Conservation (phyloP, 1,284 basidiomycete species). For the Neonothopanus nambi region DNA sequence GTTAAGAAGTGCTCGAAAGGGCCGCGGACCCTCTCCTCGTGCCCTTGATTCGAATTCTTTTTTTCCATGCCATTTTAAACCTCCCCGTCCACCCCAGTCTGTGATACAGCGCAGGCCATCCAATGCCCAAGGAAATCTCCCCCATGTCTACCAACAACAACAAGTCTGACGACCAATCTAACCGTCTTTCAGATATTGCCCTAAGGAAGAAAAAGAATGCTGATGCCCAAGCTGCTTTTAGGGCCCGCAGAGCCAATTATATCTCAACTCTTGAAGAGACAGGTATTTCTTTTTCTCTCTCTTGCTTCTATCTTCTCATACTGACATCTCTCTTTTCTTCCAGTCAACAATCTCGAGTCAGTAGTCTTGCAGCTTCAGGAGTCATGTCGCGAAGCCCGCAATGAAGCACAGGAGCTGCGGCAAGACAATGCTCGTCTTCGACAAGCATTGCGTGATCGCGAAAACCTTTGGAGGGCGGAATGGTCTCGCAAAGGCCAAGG, state of each 20-base stretch:
- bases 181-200: constrained; percentile 51
- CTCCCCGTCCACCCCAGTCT: constrained; percentile 28
- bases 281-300: constrained; percentile 41
- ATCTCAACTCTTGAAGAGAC: constrained; percentile 86
- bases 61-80: constrained; percentile 61
- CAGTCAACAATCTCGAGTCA: constrained; percentile 77
- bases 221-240: constrained; percentile 69
- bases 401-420: constrained; percentile 56
- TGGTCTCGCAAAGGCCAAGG: constrained; percentile 60
- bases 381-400: constrained; percentile 67
- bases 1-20: constrained; percentile 37
- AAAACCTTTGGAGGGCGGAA: constrained; percentile 68
- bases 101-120: constrained; percentile 29
- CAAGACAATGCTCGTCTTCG: constrained; percentile 65
- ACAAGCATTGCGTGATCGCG: constrained; percentile 66
- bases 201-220: constrained; percentile 81
- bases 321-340: constrained; percentile 20
- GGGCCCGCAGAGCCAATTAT: constrained; percentile 67
- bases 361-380: constrained; percentile 82
- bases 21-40: constrained; percentile 64
- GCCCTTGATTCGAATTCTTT: constrained; percentile 57
- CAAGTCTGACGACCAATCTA: constrained; percentile 3
- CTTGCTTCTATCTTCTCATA: constrained; percentile 18
- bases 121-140: constrained; percentile 47
- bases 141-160: constrained; percentile 25